Evolutionary conservation across 2,329 filamentous ascomycete species (phyloP).

Genomic region (Ascochyta clinopodiicola): DNA sequence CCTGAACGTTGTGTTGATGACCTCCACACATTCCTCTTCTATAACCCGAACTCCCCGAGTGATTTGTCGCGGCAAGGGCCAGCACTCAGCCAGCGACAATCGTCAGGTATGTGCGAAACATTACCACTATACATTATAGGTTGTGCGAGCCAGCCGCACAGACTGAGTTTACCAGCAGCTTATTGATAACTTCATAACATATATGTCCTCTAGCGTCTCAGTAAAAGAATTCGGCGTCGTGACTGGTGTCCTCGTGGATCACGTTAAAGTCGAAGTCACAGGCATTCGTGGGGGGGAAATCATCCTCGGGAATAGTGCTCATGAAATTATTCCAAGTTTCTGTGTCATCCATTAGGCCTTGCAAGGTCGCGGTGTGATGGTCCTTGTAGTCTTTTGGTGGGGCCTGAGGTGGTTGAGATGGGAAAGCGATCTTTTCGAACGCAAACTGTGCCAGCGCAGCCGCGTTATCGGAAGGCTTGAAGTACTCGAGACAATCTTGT

Average conservation of each 20-base stretch:
- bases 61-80: too few species aligned
- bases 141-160: neutral
- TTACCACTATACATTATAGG: constrained; percentile 1
- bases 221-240: neutral
- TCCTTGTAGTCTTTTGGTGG: constrained; percentile 22
- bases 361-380: neutral
- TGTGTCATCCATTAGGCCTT: constrained; percentile 6
- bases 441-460: constrained; percentile 31
- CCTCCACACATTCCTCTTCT: too few species aligned
- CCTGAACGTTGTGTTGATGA: too few species aligned
- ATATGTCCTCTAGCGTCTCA: neutral
- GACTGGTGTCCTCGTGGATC: constrained; percentile 1
- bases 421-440: constrained; percentile 22
- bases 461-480: constrained; percentile 21
- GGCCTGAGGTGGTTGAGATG: constrained; percentile 18
- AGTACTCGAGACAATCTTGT: constrained; percentile 42
- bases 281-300: constrained; percentile 3
- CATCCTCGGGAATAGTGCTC: constrained; percentile 20
- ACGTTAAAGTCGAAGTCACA: constrained; percentile 3
- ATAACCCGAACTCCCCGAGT: too few species aligned
- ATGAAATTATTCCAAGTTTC: constrained; percentile 5
- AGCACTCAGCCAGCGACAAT: neutral
- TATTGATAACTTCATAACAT: neutral
- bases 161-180: neutral
- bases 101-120: neutral